Conservation (phyloP, 1,284 basidiomycete genomes). For the Phylloporus gajari region DNA sequence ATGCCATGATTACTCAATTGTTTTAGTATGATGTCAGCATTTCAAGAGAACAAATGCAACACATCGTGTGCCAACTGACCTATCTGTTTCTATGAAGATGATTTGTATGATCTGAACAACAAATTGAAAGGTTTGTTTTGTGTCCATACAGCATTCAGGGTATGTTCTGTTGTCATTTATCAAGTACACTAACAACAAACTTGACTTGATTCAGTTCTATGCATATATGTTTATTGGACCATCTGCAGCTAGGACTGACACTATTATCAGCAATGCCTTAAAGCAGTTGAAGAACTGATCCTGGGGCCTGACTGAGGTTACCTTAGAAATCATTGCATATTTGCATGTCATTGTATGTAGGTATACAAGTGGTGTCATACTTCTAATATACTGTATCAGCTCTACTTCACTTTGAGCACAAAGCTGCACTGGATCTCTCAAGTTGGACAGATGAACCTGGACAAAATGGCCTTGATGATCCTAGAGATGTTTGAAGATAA, state of each 20-base stretch:
- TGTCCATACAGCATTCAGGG: neutral
- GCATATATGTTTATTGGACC: slow-evolving; percentile 9
- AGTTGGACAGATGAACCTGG: neutral
- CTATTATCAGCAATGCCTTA: too few relatives aligned
- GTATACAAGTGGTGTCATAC: neutral
- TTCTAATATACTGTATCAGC: neutral
- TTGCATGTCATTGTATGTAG: neutral
- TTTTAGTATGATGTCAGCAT: slow-evolving; percentile 9
- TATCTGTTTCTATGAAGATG: slow-evolving; percentile 3
- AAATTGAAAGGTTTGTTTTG: slow-evolving; percentile 3
- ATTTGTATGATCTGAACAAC: neutral
- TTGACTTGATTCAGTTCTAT: slow-evolving; percentile 9
- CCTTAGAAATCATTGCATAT: neutral
- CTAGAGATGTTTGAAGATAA: neutral
- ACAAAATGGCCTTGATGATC: neutral
- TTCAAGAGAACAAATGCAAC: too few relatives aligned
- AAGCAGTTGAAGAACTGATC: neutral
- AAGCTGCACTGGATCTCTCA: neutral
- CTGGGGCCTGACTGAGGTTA: neutral
- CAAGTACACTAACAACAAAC: neutral
- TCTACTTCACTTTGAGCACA: neutral
- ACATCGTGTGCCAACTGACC: slow-evolving; percentile 6
- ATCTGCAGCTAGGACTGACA: neutral
- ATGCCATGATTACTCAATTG: neutral
- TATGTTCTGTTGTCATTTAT: neutral